Evolutionary conservation across 495 filamentous ascomycete genomes (phyloP).

Genomic region (Penicillium chermesinum): DNA sequence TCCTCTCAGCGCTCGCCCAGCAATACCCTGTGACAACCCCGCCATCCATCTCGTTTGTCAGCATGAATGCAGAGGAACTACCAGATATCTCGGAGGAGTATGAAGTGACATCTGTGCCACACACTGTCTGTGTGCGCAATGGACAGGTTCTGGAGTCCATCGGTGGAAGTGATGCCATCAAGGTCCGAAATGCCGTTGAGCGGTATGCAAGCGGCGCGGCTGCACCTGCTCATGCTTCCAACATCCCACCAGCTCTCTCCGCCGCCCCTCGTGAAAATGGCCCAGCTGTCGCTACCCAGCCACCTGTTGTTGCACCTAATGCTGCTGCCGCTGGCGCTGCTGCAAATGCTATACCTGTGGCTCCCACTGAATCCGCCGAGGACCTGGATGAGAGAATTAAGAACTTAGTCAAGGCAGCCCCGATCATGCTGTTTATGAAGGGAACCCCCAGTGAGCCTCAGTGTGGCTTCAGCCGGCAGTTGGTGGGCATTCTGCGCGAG

Average conservation of each 20-base stretch:
- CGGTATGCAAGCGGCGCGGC: conserved; percentile 49
- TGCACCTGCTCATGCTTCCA: conserved; percentile 20
- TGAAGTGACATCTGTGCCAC: conserved; percentile 90
- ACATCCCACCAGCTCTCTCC: conserved; percentile 50
- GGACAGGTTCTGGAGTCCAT: conserved; percentile 70
- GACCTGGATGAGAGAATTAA: conserved; percentile 70
- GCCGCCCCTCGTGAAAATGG: conserved; percentile 42
- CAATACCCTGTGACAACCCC: conserved; percentile 67
- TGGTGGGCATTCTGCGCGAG: conserved; percentile 81
- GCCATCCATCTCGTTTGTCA: conserved; percentile 70
- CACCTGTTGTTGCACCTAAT: conserved; percentile 41
- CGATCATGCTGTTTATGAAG: conserved; percentile 91
- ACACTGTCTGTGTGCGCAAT: conserved; percentile 72
- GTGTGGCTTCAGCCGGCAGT: conserved; percentile 89
- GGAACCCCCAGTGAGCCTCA: conserved; percentile 84
- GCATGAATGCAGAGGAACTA: conserved; percentile 84
- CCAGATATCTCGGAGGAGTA: conserved; percentile 82
- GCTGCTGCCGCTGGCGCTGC: conserved; percentile 40
- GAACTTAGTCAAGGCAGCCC: conserved; percentile 85
- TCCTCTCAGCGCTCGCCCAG: conserved; percentile 76
- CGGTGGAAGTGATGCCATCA: conserved; percentile 79
- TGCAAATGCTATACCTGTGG: conserved; percentile 25
- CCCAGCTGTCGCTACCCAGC: conserved; percentile 30
- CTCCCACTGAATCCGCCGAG: conserved; percentile 58
- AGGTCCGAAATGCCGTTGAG: conserved; percentile 78